Conservation (phyloP, 2,329 filamentous ascomycete species). For the Periconia sp. region DNA sequence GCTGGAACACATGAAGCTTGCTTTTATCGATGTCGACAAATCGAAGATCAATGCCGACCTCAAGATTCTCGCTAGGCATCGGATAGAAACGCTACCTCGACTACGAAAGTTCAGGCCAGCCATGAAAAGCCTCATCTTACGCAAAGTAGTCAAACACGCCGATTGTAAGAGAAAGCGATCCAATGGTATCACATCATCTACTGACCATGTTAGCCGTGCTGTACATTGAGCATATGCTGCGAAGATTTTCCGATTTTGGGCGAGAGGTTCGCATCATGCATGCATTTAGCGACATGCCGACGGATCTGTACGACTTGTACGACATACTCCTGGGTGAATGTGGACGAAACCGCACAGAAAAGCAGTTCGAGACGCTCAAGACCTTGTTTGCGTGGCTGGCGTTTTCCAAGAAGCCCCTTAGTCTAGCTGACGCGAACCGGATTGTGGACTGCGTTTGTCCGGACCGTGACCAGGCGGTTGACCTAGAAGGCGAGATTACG, state of each 20-base stretch:
- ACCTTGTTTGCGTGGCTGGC: slow-evolving; percentile 29
- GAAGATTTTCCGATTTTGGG: slow-evolving; percentile 35
- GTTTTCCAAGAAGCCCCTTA: slow-evolving; percentile 25
- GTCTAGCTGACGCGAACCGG: slow-evolving; percentile 19
- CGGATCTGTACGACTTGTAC: slow-evolving; percentile 19
- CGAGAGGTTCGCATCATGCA: slow-evolving; percentile 42
- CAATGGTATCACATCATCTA: background rate
- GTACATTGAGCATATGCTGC: slow-evolving; percentile 46
- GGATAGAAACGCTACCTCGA: slow-evolving; percentile 27
- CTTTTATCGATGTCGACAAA: slow-evolving; percentile 25
- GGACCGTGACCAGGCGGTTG: slow-evolving; percentile 20
- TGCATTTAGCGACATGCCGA: slow-evolving; percentile 29
- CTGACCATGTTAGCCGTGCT: slow-evolving; percentile 34
- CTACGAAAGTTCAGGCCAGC: slow-evolving; percentile 32
- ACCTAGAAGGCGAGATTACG: slow-evolving; percentile 25
- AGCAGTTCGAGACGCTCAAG: slow-evolving; percentile 24
- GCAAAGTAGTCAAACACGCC: slow-evolving; percentile 34
- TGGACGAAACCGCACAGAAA: slow-evolving; percentile 16
- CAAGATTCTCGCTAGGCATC: slow-evolving; percentile 30
- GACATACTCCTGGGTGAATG: slow-evolving; percentile 22
- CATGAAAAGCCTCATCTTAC: slow-evolving; percentile 36
- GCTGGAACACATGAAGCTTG: slow-evolving; percentile 6
- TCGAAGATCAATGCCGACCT: slow-evolving; percentile 38
- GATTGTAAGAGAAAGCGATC: slow-evolving; percentile 33
- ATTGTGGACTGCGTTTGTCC: slow-evolving; percentile 16